Evolutionary conservation across 306 rosid genomes (phyloP), one percentile per base, ranked within the genome.

Genomic region (Gleditsia sinensis): DNA sequence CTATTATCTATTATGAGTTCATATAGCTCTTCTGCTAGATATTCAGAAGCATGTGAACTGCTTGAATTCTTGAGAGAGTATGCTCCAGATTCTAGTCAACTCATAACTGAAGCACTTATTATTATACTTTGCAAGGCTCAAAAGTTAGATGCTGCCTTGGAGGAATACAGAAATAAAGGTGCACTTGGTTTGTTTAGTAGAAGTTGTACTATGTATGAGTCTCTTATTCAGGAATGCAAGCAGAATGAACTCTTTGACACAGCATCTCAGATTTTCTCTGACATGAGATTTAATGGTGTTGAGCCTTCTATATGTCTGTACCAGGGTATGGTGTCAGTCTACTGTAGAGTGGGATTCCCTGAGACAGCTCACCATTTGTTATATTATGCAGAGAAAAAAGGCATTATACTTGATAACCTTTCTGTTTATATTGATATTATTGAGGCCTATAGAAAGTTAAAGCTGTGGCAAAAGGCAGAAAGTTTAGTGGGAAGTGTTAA

Each of bases 401-500:
- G 89, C 75, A 66, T 79, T 69, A 9, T 61, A 34, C 66, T 81
- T 53, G 89, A 81, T 45, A 64, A 75, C 40, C 17, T 83, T 51
- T 78, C 85, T 34, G 61, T 83, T 60, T 87, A 81, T 76, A 72
- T 78, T 63, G 79, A 83, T 80, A 84, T 91, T 54, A 67, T 94
- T 67, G 96, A 91, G 53, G 86, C 90, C 8, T 94, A 86, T 77
- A 96, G 96, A 69, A 88, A 91, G 83, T 76, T 89, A 37, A 94
- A 85, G 86, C 75, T 77, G 30, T 94, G 98, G 98, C 94, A 89
- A 85, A 86, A 86, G 73, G 92, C 98, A 60, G 98, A 94, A 87
- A 87, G 92, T 76, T 86, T 94, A 69, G 98, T 91, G 63, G 98
- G 93, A 62, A 81, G 58, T 77, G 83, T 88, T 45, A 88, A 80